Conservation (phyloP, 23 red algal species). For the Agarophyton chilense region DNA sequence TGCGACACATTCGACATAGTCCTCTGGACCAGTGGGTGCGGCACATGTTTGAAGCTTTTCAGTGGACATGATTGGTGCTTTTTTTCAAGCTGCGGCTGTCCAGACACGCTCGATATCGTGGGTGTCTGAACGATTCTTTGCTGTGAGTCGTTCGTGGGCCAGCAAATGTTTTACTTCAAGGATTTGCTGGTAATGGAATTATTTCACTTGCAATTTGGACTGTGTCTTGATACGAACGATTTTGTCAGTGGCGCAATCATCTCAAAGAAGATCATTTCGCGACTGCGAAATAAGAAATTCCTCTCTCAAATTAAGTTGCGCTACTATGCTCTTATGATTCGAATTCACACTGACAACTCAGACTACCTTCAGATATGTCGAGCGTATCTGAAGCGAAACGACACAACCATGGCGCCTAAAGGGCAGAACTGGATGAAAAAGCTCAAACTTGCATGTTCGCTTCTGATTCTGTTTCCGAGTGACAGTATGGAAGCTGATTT, state of each 20-base stretch:
- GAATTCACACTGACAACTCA: slow-evolving; percentile 74
- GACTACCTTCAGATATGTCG: slow-evolving; percentile 87
- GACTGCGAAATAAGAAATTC: slow-evolving; percentile 68
- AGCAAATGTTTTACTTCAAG: no score
- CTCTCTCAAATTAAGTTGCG: slow-evolving; percentile 71
- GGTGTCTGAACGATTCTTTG: no score
- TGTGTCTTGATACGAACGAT: slow-evolving; percentile 92
- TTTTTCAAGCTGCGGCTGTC: no score
- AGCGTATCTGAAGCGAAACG: no score
- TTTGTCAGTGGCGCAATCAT: slow-evolving; percentile 89
- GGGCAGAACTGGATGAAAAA: slow-evolving; percentile 49
- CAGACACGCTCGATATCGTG: no score
- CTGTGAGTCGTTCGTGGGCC: no score
- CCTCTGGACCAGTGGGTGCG: no score
- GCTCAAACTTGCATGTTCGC: slow-evolving; percentile 63
- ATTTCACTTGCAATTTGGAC: no score
- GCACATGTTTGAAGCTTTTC: no score
- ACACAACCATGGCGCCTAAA: slow-evolving; percentile 41
- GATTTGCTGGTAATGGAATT: no score
- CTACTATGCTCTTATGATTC: slow-evolving; percentile 88
- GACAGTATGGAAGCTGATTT: slow-evolving; percentile 85
- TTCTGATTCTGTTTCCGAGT: slow-evolving; percentile 67
- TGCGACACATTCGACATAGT: no score
- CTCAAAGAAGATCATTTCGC: slow-evolving; percentile 91
- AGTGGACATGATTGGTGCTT: no score